phyloP scores from a whole-genome alignment of 306 rosid species.

The Gynostemma pentaphyllum region DNA sequence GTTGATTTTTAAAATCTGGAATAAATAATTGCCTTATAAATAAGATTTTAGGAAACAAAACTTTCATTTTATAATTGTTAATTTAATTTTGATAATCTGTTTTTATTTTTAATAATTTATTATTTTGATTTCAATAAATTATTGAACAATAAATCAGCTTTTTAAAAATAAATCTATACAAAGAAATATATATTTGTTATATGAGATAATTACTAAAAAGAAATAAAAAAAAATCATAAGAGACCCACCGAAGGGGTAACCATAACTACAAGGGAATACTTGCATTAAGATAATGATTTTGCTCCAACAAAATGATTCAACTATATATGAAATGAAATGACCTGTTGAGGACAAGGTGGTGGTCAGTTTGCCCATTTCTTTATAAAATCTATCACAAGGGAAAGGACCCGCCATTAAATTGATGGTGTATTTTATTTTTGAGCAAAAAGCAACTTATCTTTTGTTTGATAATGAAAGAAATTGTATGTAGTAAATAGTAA shows the following conservation, averaged over 20 bases:
- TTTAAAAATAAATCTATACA: no score
- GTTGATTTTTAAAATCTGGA: no score
- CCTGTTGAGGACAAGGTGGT: not conserved
- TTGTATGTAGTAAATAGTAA: not conserved
- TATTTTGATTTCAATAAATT: no score
- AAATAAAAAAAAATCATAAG: not conserved
- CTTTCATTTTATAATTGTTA: no score
- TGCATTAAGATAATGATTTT: not conserved
- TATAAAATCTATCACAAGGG: not conserved
- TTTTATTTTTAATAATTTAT: no score
- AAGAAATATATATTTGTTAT: not conserved
- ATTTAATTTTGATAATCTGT: no score
- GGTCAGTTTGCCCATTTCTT: constrained; percentile 15
- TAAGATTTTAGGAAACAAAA: no score
- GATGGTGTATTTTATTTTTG: constrained; percentile 2
- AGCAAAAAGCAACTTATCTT: constrained; percentile 6
- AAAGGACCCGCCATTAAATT: not conserved
- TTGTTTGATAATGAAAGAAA: constrained; percentile 8
- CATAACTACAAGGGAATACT: not conserved
- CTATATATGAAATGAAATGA: not conserved
- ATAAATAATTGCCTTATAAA: no score
- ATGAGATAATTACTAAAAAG: not conserved
- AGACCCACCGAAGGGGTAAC: not conserved
- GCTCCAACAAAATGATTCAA: not conserved
- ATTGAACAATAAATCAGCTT: no score